A percentile compares a stretch with the other conserved stretches of the same genome.
phyloP scores from a whole-genome alignment of 306 rosid species.

The Chamaecrista fasciculata region DNA sequence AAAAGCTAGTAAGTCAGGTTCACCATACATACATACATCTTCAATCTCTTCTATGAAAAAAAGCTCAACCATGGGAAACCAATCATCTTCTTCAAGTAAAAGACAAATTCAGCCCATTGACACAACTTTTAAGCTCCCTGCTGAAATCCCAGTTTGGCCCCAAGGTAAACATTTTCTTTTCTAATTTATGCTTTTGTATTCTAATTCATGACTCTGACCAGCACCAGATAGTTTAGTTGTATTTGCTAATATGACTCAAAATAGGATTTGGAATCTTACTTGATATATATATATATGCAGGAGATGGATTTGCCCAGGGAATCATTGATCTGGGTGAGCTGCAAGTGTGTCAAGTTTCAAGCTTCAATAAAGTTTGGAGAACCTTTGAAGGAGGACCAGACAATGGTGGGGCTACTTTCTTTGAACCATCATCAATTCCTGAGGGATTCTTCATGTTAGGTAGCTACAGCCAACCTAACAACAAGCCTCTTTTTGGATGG shows the following conservation, averaged over 20 bases:
- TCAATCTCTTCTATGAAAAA: neutral
- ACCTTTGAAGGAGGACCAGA: slow-evolving; percentile 66
- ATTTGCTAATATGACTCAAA: neutral
- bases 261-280: neutral
- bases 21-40: neutral
- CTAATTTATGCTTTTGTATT: neutral
- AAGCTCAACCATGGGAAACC: slow-evolving; percentile 38
- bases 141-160: slow-evolving; percentile 49
- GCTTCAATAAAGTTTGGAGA: slow-evolving; percentile 58
- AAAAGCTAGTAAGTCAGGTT: neutral
- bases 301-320: slow-evolving; percentile 62
- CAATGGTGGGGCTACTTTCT: slow-evolving; percentile 63
- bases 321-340: slow-evolving; percentile 65
- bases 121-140: slow-evolving; percentile 56
- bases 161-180: slow-evolving; percentile 28
- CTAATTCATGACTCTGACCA: neutral
- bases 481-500: slow-evolving; percentile 57
- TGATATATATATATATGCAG: slow-evolving; percentile 16
- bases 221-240: too few relatives aligned
- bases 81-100: slow-evolving; percentile 34
- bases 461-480: slow-evolving; percentile 63
- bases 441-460: slow-evolving; percentile 62
- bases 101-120: slow-evolving; percentile 41
- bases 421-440: slow-evolving; percentile 59
- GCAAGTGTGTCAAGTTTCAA: slow-evolving; percentile 47